Conservation (phyloP, 2,329 filamentous ascomycete genomes). For the Sordariomycetes sp. region DNA sequence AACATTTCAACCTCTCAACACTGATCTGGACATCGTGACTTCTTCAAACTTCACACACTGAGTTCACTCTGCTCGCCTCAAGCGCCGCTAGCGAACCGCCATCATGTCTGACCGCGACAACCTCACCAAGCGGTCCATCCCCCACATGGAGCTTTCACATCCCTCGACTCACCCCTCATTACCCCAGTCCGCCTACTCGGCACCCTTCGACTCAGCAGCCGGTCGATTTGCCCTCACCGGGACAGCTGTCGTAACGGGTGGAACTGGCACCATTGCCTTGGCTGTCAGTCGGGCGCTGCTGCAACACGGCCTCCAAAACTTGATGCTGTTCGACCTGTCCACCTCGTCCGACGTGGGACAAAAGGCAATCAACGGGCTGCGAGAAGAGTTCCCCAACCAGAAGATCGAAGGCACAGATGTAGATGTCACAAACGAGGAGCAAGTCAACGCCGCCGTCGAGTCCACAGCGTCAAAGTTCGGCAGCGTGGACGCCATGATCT, state of each 20-base stretch:
- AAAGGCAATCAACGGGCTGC: conserved; percentile 4
- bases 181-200: conserved; percentile 2
- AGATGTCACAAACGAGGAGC: conserved; percentile 10
- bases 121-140: conserved; percentile 14
- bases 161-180: conserved; percentile 4
- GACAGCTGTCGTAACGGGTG: conserved; percentile 38
- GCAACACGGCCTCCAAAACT: conserved; percentile 53
- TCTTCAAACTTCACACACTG: too few relatives aligned
- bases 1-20: too few relatives aligned
- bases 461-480: conserved; percentile 7
- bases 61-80: too few relatives aligned
- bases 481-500: conserved; percentile 12
- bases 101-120: conserved; percentile 7
- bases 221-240: conserved; percentile 20
- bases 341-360: conserved; percentile 16
- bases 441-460: conserved; percentile 7
- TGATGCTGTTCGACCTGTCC: conserved; percentile 52
- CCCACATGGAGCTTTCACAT: conserved; percentile 15
- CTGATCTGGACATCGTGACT: too few relatives aligned
- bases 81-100: too few relatives aligned
- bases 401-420: conserved; percentile 6
- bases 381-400: conserved; percentile 10
- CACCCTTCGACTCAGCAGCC: conserved; percentile 6
- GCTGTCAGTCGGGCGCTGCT: conserved; percentile 52
- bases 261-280: conserved; percentile 28